Base-by-base conservation (phyloP, 768 basidiomycete species). In the Inosperma sp. region DNA sequence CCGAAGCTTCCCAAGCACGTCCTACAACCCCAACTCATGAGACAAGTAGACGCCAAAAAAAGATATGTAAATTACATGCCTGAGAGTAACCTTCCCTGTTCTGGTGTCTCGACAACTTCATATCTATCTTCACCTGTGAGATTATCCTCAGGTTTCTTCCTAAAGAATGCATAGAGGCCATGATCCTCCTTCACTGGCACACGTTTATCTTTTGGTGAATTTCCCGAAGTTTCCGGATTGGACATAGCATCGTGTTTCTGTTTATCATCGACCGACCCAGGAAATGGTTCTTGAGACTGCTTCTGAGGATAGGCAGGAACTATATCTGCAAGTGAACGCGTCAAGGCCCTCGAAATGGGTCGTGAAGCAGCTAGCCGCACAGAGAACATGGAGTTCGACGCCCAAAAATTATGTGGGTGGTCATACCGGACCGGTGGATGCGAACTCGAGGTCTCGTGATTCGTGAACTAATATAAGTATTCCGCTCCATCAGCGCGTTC, bases 1-100 rank as follows among this genome's bases (percentile, higher is more conserved):
- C 96, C 8, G 80, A 75, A 6, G 93, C 85, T 47, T 71, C 77
- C 94, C 94, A 98, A 21, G 88, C 74, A 46, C 95, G 82, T 33
- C 93, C 95, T 94, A 61, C n/a, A 52, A 53, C 52, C 49, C 51
- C 26, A 23, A 36, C 30, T 17, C 36, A 21, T 42, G 39, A 25
- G 17, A 37, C 33, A 37, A 46, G 5, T 33, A n/a, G 30, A 45
- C 27, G 47, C 29, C 43, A 42, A 6, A 7, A 9, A 22, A 42
- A 39, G 17, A 58, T 22, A 17, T 16, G 9, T 8, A 48, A 19
- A 43, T 23, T 14, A 59, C 64, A 39, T 43, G 65, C 72, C 68
- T 23, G 62, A 65, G 41, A 54, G 27, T 37, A 66, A 39, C 43
- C 63, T 66, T 42, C 53, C 64, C 34, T 59, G 59, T 51, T 64